Base-by-base conservation (phyloP, 129 eudicot species). In the Dittrichia graveolens region DNA sequence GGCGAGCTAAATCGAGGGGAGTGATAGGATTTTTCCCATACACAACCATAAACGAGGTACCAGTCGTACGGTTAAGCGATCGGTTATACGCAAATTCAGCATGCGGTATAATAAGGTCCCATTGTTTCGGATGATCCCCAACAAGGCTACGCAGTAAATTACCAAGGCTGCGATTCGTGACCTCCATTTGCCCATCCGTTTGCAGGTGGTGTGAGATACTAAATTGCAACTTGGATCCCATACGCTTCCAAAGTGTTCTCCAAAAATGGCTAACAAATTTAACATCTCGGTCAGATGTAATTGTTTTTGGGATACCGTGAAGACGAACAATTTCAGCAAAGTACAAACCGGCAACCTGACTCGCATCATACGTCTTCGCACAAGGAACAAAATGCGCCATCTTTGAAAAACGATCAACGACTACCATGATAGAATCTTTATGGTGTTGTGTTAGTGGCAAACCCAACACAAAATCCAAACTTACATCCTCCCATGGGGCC, bases 11-110 rank as follows among this genome's bases (percentile, higher is more conserved):
- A 54, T 54, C 60, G 3, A 54, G 15, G 14, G 60, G 60, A 1
- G 60, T 54, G 60, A 54, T 54, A 15, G 60, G 11, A 54, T 54
- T 54, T 54, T 15, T 15, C 3, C 60, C 60, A 54, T 54, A 54
- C 8, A 54, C 60, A 16, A 54, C 60, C 5, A n/a, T 31, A 54
- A 54, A 54, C 15, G 60, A n/a, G 14, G 14, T 15, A 24, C 60
- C 60, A 2, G 35, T 54, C 31, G 60, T 54, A 9, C 60, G 8
- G 16, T 15, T 54, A 54, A 54, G 9, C 34, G 60, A 54, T 4
- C 60, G 60, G 8, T 54, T 54, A 54, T 54, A 54, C 15, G 35
- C 60, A 54, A 54, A 54, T 16, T 54, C 37, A 3, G 37, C 60
- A 24, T 54, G 60, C 15, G 35, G 60, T 3, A 54, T 9, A 8